Conservation (phyloP, 2,329 filamentous ascomycete genomes). For the Ophiocordyceps sinensis region DNA sequence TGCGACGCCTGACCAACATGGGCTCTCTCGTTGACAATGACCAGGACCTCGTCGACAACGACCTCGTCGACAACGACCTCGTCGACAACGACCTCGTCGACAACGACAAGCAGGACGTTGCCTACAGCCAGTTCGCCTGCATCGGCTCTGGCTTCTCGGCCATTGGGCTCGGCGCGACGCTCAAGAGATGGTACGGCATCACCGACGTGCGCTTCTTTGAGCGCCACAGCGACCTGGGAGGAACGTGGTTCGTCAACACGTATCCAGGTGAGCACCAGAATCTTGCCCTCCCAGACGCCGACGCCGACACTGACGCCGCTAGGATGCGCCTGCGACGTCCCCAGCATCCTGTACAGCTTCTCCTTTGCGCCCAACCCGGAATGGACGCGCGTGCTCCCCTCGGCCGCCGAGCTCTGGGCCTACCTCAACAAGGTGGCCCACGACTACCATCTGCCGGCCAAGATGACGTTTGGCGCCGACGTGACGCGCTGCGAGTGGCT, state of each 20-base stretch:
- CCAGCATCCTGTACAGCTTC: conserved; percentile 44
- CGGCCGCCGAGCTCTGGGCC: conserved; percentile 36
- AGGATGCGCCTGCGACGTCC: conserved; percentile 39
- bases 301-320: background rate
- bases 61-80: too few relatives aligned
- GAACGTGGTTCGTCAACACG: conserved; percentile 49
- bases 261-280: conserved; percentile 32
- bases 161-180: conserved; percentile 43
- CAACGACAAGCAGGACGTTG: background rate
- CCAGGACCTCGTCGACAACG: too few relatives aligned
- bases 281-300: background rate
- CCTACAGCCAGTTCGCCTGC: conserved; percentile 24
- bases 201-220: conserved; percentile 49
- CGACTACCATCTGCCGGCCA: conserved; percentile 23
- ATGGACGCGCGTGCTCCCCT: conserved; percentile 44
- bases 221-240: conserved; percentile 39
- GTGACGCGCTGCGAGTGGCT: conserved; percentile 25
- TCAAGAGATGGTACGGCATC: conserved; percentile 42
- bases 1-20: background rate
- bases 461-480: conserved; percentile 22
- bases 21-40: background rate
- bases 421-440: conserved; percentile 41
- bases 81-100: too few relatives aligned
- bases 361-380: conserved; percentile 45
- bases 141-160: conserved; percentile 49